Evolutionary conservation across 768 basidiomycete species (phyloP).

Genomic region (Auriscalpium vulgare): DNA sequence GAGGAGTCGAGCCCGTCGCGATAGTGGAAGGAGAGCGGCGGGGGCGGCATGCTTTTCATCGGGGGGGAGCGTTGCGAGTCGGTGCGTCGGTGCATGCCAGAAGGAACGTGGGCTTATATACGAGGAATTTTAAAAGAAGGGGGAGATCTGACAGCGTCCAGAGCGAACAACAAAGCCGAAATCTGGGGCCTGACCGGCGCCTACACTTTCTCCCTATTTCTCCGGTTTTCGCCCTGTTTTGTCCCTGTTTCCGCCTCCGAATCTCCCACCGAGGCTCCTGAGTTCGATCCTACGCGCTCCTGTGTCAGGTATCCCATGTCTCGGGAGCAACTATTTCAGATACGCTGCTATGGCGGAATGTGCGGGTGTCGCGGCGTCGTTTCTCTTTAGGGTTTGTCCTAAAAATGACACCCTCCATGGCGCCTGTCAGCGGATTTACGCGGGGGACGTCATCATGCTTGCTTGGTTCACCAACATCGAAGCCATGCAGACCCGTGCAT

Average conservation of each 20-base stretch:
- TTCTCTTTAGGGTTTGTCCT: too few species aligned
- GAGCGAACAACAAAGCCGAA: too few species aligned
- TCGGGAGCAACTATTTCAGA: not conserved
- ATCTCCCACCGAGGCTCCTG: too few species aligned
- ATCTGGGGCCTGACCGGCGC: not conserved
- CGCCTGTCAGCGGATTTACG: not conserved
- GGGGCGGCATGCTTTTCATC: not conserved
- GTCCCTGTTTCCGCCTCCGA: not conserved
- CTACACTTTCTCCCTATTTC: not conserved
- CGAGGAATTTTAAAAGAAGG: not conserved
- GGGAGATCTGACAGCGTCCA: not conserved
- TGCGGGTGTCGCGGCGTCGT: not conserved
- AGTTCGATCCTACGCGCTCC: too few species aligned
- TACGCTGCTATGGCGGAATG: not conserved
- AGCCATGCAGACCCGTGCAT: not conserved
- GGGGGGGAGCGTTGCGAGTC: conserved; percentile 5
- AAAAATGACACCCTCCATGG: not conserved
- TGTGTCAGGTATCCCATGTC: too few species aligned
- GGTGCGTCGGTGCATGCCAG: conserved; percentile 9
- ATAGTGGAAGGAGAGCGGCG: not conserved
- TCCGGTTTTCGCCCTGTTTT: not conserved
- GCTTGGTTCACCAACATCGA: not conserved
- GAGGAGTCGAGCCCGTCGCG: not conserved
- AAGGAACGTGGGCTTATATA: conserved; percentile 6
- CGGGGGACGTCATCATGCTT: not conserved